phyloP scores from a whole-genome alignment of 2,329 filamentous ascomycete species.

The Apiospora rasikravindrae region DNA sequence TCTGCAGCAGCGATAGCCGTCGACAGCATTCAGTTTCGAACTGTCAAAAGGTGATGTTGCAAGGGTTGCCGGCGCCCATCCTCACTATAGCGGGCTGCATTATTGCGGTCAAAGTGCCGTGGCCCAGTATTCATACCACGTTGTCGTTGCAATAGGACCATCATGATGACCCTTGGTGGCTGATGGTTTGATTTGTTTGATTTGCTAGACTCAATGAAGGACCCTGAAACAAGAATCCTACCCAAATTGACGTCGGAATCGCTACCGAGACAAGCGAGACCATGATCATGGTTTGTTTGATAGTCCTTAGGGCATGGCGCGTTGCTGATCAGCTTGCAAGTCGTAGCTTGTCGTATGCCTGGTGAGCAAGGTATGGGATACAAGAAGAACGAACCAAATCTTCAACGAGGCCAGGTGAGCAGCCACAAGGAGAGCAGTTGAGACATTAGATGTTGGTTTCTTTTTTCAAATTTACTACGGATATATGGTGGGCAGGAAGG shows the following conservation, averaged over 20 bases:
- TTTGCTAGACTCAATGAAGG: conserved; percentile 10
- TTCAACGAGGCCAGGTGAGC: not conserved
- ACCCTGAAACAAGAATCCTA: conserved; percentile 1
- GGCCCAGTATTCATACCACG: conserved; percentile 8
- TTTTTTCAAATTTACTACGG: not conserved
- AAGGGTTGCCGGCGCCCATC: conserved; percentile 12
- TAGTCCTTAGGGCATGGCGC: not conserved
- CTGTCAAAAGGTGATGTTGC: conserved; percentile 6
- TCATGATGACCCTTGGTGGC: not conserved
- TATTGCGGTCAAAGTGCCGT: conserved; percentile 3
- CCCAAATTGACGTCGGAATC: not conserved
- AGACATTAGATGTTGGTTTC: not conserved
- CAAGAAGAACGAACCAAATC: not conserved
- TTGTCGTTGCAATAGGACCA: conserved; percentile 3
- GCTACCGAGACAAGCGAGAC: not conserved
- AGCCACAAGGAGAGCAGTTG: not conserved
- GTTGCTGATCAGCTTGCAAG: not conserved
- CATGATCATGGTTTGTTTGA: conserved; percentile 1
- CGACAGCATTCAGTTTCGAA: not conserved
- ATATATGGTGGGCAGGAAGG: not conserved
- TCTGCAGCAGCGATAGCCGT: not conserved
- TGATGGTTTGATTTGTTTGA: not conserved
- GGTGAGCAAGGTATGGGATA: not conserved
- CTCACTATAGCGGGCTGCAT: conserved; percentile 3
- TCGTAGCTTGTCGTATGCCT: not conserved